These are phyloP conservation scores for Scheffersomyces spartinae DNA, from an alignment of 805 yeast genomes.

Conservation along the genomic window DNA sequence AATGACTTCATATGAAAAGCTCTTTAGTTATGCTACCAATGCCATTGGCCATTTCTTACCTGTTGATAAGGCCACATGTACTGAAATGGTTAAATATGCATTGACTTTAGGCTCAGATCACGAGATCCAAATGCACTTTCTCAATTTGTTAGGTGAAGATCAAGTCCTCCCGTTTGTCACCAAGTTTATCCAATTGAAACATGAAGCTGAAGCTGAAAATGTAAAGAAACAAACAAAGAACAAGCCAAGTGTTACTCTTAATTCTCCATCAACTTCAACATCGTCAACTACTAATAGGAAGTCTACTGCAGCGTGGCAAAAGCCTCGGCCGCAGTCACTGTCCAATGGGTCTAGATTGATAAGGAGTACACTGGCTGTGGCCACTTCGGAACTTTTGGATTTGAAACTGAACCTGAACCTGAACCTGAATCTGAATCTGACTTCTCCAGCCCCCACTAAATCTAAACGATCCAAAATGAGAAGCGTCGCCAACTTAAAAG, in stretches of 20 bases:
- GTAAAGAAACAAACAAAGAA: not conserved
- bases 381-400: slow-evolving; percentile 38
- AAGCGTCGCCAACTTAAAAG: slow-evolving; percentile 47
- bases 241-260: slow-evolving; percentile 2
- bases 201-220: slow-evolving; percentile 12
- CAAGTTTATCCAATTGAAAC: slow-evolving; percentile 28
- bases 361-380: slow-evolving; percentile 15
- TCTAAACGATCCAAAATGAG: slow-evolving; percentile 26
- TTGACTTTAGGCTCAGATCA: slow-evolving; percentile 33
- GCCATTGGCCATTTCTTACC: slow-evolving; percentile 35
- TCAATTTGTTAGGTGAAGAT: slow-evolving; percentile 46
- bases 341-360: slow-evolving; percentile 5
- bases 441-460: slow-evolving; percentile 12
- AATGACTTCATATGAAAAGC: slow-evolving; percentile 8
- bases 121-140: slow-evolving; percentile 40
- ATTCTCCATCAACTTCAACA: not conserved
- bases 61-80: slow-evolving; percentile 43
- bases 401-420: too few relatives aligned
- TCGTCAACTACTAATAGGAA: not conserved
- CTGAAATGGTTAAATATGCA: slow-evolving; percentile 45
- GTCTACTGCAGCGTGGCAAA: slow-evolving; percentile 2
- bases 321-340: slow-evolving; percentile 2
- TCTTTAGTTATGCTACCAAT: slow-evolving; percentile 15
- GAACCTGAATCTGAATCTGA: too few relatives aligned
- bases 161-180: slow-evolving; percentile 37